These are phyloP conservation scores for Dillenia turbinata DNA, from an alignment of 164 flowering plant species.

Conservation along the genomic window DNA sequence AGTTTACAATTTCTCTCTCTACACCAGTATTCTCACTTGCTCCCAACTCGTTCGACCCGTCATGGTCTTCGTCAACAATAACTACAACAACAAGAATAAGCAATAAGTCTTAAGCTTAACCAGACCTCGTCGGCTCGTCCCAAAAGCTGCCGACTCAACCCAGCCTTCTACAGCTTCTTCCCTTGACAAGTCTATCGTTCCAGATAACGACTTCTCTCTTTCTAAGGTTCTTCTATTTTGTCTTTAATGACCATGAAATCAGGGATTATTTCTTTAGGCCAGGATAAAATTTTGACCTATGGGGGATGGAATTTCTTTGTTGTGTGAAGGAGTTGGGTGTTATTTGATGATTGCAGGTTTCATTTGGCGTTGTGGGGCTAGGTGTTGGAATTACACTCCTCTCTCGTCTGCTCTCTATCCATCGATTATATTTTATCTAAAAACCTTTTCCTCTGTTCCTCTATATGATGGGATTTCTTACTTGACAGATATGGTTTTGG, in stretches of 20 bases:
- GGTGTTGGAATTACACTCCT: constrained; percentile 74
- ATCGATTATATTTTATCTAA: not conserved
- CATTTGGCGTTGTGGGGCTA: constrained; percentile 93
- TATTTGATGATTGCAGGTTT: constrained; percentile 48
- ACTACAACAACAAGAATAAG: no score
- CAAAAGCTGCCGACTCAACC: constrained; percentile 63
- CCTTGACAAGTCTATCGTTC: constrained; percentile 30
- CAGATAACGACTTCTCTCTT: constrained; percentile 62
- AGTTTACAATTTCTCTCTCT: not conserved
- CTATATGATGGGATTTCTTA: not conserved
- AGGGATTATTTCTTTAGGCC: no score
- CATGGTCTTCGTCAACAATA: constrained; percentile 1
- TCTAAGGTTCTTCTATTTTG: constrained; percentile 44
- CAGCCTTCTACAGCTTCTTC: constrained; percentile 35
- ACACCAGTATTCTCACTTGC: constrained; percentile 2
- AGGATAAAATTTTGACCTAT: no score
- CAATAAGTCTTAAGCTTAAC: not conserved
- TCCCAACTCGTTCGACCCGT: not conserved
- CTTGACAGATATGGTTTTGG: constrained; percentile 87
- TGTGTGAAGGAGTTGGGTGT: not conserved
- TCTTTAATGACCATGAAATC: not conserved
- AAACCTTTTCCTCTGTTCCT: not conserved
- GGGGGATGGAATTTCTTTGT: not conserved
- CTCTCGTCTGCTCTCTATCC: constrained; percentile 51
- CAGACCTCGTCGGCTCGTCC: constrained; percentile 8